phyloP scores from a whole-genome alignment of 2,329 filamentous ascomycete species.

The Fusarium caatingaense region DNA sequence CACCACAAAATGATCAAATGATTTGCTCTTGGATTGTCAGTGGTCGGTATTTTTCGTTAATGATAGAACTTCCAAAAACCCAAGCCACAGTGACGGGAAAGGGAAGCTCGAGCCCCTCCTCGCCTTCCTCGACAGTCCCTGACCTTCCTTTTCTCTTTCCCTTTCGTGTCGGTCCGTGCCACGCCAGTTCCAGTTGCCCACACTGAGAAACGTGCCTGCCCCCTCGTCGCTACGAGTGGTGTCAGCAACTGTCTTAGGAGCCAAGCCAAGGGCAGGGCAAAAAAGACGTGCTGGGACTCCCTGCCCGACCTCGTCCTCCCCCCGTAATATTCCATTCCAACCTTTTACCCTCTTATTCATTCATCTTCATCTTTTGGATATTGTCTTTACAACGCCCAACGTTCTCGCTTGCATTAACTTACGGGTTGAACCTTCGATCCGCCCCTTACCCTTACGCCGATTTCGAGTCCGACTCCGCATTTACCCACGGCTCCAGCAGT shows the following conservation, averaged over 20 bases:
- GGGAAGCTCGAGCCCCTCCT: constrained; percentile 5
- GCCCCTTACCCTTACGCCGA: constrained; percentile 22
- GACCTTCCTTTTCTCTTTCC: constrained; percentile 6
- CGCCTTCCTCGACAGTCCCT: constrained; percentile 20
- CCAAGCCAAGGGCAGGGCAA: constrained; percentile 34
- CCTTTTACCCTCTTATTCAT: constrained; percentile 11
- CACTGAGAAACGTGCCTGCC: constrained; percentile 28
- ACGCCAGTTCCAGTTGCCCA: constrained; percentile 10
- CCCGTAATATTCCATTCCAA: constrained; percentile 18
- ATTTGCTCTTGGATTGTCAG: neutral
- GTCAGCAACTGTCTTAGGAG: constrained; percentile 19
- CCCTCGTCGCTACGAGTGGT: constrained; percentile 15
- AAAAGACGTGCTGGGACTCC: constrained; percentile 32
- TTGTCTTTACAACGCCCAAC: neutral
- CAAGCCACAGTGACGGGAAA: constrained; percentile 28
- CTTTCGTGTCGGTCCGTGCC: constrained; percentile 21
- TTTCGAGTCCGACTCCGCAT: constrained; percentile 32
- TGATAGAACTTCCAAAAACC: constrained; percentile 14
- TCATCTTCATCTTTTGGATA: constrained; percentile 8
- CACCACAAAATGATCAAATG: neutral
- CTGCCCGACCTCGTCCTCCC: constrained; percentile 33
- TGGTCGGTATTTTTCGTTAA: neutral
- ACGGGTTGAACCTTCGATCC: neutral
- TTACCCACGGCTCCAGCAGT: constrained; percentile 10
- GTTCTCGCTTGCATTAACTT: neutral